Base-by-base conservation (phyloP, 306 rosid species). In the Mucuna pruriens region DNA sequence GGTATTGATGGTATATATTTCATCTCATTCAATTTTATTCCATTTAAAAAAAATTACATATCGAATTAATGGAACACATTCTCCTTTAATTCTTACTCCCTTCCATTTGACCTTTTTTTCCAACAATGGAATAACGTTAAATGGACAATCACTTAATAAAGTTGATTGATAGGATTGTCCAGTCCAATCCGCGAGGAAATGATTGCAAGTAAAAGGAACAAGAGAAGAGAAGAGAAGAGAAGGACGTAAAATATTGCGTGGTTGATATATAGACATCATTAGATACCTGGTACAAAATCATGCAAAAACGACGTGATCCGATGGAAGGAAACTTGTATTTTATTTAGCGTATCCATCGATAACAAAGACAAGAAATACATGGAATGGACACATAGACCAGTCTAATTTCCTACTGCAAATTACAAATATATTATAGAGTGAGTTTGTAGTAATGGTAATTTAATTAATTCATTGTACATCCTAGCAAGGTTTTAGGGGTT, bases 401-500 rank as follows among this genome's bases (percentile, higher is more conserved):
- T 39, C 39, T 38, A 58, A 33, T 12, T 39, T 33, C 82, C 64
- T 57, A 57, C 11, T 23, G 33, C 63, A 58, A 25, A 58, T 26
- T 60, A 26, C 19, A 29, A 13, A 40, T 31, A 74, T 69, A 26
- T 16, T 16, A 70, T 26, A 34, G 12, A 20, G n/a, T 57, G 15
- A 81, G 69, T 52, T 33, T 33, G 23, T 2, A 39, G n/a, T 29
- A 15, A 61, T 7, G 1, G 23, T n/a, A 71, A 19, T 13, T 52
- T 51, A 51, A 51, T n/a, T 49, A 49, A 52, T 19, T n/a, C 7
- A 9, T 23, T 57, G 34, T 10, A 23, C 29, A 6, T 0, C 0
- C 23, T 72, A 89, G 75, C 97, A 95, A 76, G 93, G 61, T 84
- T 88, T 88, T 26, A 93, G 89, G 2, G 99, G 99, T 84, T 90